Percentiles rank a stretch among this genome's conserved stretches.
These are phyloP conservation scores for Breviolum minutum DNA, from an alignment of 73 alveolate species.

Conservation along the genomic window DNA sequence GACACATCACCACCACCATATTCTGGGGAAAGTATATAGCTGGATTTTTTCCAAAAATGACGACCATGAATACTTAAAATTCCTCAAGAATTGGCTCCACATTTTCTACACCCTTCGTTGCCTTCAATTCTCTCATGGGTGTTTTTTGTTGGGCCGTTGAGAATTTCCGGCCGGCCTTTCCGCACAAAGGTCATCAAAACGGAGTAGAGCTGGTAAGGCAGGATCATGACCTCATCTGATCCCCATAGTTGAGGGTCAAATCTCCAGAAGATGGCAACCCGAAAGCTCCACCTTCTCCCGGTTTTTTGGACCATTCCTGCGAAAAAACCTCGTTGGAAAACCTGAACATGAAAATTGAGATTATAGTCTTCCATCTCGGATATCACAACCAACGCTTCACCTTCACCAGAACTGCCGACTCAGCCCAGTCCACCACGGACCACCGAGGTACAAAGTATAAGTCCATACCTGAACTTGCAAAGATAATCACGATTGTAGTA, in stretches of 20 bases:
- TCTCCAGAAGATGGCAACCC: too few relatives aligned
- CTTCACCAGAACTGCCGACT: too few relatives aligned
- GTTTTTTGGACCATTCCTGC: too few relatives aligned
- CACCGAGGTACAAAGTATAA: not conserved
- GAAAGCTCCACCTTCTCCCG: too few relatives aligned
- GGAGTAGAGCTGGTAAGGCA: conserved; percentile 89
- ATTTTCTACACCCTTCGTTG: too few relatives aligned
- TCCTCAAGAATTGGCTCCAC: not conserved
- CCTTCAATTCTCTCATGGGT: too few relatives aligned
- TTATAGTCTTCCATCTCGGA: too few relatives aligned
- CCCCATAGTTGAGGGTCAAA: not conserved
- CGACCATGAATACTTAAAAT: too few relatives aligned
- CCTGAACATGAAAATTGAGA: too few relatives aligned
- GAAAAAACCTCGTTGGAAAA: too few relatives aligned
- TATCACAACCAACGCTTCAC: not conserved
- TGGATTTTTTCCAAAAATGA: too few relatives aligned
- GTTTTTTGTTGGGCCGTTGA: too few relatives aligned
- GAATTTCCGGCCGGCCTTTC: conserved; percentile 53
- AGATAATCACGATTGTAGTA: conserved; percentile 65
- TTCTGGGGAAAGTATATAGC: not conserved
- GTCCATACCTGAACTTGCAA: conserved; percentile 55
- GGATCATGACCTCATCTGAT: conserved; percentile 58
- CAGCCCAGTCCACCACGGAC: not conserved
- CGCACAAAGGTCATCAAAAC: conserved; percentile 86
- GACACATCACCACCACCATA: not conserved